phyloP scores from a whole-genome alignment of 176 grass and related monocot species.

The maize (Zea mays) region Zm-B73-REFERENCE-NAM-5.0 NC_050096.1:207085501-207086000 shows the following conservation, averaged over 20 bases:
- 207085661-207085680: slow-evolving; percentile 25
- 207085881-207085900: background rate
- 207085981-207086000: background rate
- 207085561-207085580: background rate
- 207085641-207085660: slow-evolving; percentile 34
- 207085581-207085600: slow-evolving; percentile 20
- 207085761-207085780: slow-evolving; percentile 24
- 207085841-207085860: slow-evolving; percentile 10
- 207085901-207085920: background rate
- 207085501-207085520: slow-evolving; percentile 1
- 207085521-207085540: background rate
- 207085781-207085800: slow-evolving; percentile 36
- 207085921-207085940: background rate
- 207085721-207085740: slow-evolving; percentile 29
- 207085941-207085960: background rate
- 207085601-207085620: slow-evolving; percentile 16
- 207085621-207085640: slow-evolving; percentile 13
- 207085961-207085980: background rate
- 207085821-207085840: background rate
- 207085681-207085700: slow-evolving; percentile 32
- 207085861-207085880: background rate
- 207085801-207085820: slow-evolving; percentile 24
- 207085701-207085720: slow-evolving; percentile 38
- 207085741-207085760: slow-evolving; percentile 15
- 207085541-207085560: background rate